Evolutionary conservation across 1,139 yeast genomes (phyloP), one percentile per base, ranked within the genome.

Genomic region (Kodamaea plutei): DNA sequence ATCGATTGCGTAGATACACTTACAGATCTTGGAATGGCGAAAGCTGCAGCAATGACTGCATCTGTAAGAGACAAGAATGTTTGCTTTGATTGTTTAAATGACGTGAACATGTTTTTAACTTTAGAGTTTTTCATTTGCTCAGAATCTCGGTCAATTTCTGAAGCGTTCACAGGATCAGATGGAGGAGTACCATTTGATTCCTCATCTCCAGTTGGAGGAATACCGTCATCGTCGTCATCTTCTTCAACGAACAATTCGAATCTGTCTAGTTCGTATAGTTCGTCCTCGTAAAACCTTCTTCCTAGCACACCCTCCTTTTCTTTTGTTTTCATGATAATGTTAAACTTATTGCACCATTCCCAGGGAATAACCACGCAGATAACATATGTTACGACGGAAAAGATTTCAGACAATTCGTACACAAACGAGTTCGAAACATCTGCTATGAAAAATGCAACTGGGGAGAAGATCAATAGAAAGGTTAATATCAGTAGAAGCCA

Each of bases 301-400:
- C 96, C 96, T 30, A 87, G 57, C 2, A 87, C 77, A 2, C 95
- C 94, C 36, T 77, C 80, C 31, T 79, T 78, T 44, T 85, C 94
- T 38, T 73, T 73, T n/a, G 67, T 68, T 43, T 73, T 73, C 59
- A 80, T 81, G 17, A 79, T 58, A 9, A 69, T 59, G 37, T 73
- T 73, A 32, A 81, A 71, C 39, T 84, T 69, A 48, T 84, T 87
- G 39, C 85, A 74, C 94, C 95, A 85, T 54, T 82, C 93, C 94
- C 95, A 85, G 0, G 85, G 87, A 11, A 83, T 69, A 5, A 84
- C 83, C 26, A 84, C 84, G 31, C 85, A 73, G 17, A 81, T 67
- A n/a, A 83, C 78, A 50, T 80, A 83, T 6, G 81, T 71, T 1
- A 82, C 79, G 22, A 85, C 76, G 25, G 82, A 78, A 48, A 83